These are phyloP conservation scores for Taphrina populina DNA, from an alignment of 1,139 yeast genomes.

Conservation along the genomic window DNA sequence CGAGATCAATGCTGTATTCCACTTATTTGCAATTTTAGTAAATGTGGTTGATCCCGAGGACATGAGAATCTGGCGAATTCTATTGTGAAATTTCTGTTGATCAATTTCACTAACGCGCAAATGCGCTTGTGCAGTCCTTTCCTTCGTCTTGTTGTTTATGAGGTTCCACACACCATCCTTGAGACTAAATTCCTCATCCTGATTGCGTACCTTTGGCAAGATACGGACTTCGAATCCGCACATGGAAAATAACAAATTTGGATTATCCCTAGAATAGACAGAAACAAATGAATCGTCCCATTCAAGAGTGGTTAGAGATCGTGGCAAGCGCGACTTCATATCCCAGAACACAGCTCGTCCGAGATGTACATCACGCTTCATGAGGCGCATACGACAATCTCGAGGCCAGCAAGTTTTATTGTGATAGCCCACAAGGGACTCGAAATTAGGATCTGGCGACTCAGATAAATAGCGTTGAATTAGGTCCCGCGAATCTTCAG, in stretches of 20 bases:
- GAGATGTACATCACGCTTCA: slow-evolving; percentile 86
- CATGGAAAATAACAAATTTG: slow-evolving; percentile 83
- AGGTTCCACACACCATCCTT: slow-evolving; percentile 93
- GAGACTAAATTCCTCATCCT: slow-evolving; percentile 46
- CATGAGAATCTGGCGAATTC: slow-evolving; percentile 88
- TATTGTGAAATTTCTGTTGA: slow-evolving; percentile 73
- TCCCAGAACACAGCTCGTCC: slow-evolving; percentile 96
- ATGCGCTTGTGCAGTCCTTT: slow-evolving; percentile 85
- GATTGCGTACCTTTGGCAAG: slow-evolving; percentile 66
- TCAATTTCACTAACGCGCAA: slow-evolving; percentile 80
- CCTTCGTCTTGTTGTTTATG: slow-evolving; percentile 67
- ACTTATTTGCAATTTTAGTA: slow-evolving; percentile 88
- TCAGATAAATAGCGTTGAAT: slow-evolving; percentile 74
- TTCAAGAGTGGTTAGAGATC: slow-evolving; percentile 64
- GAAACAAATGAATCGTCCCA: slow-evolving; percentile 86
- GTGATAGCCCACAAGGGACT: slow-evolving; percentile 80
- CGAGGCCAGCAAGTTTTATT: slow-evolving; percentile 94
- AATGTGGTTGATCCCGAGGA: slow-evolving; percentile 95
- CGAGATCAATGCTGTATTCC: slow-evolving; percentile 91
- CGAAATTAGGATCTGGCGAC: slow-evolving; percentile 89
- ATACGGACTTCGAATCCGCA: slow-evolving; percentile 93
- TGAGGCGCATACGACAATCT: slow-evolving; percentile 83
- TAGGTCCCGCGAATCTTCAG: slow-evolving; percentile 71
- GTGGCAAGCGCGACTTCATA: slow-evolving; percentile 72
- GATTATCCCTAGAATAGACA: slow-evolving; percentile 86